Evolutionary conservation across 805 yeast genomes (phyloP).

Genomic region (Cyberlindnera misumaiensis): DNA sequence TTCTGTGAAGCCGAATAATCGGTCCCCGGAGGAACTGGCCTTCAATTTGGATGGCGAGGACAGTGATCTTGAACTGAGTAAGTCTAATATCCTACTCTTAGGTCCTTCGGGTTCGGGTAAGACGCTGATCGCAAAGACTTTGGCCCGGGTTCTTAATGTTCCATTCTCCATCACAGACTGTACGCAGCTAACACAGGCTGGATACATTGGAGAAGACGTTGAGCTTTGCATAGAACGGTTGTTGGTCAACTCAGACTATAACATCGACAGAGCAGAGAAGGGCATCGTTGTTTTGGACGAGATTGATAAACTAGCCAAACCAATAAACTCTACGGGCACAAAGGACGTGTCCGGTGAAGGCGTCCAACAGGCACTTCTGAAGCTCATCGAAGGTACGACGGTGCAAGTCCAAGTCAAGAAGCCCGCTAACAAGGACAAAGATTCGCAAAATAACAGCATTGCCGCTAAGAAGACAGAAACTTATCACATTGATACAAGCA

Average conservation of each 20-base stretch:
- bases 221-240: constrained; percentile 50
- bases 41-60: constrained; percentile 23
- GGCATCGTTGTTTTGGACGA: constrained; percentile 59
- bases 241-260: constrained; percentile 42
- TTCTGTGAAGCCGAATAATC: constrained; percentile 17
- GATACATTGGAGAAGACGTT: constrained; percentile 60
- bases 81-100: constrained; percentile 46
- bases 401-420: constrained; percentile 42
- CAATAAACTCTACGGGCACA: constrained; percentile 38
- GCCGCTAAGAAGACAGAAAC: constrained; percentile 34
- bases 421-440: constrained; percentile 28
- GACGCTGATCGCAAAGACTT: constrained; percentile 47
- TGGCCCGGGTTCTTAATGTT: constrained; percentile 44
- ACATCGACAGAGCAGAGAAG: constrained; percentile 44
- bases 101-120: constrained; percentile 64
- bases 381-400: constrained; percentile 50
- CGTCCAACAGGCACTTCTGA: constrained; percentile 53
- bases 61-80: constrained; percentile 41
- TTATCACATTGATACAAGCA: constrained; percentile 46
- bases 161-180: constrained; percentile 58
- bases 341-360: constrained; percentile 62
- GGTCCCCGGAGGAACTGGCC: constrained; percentile 27
- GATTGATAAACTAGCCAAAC: constrained; percentile 49
- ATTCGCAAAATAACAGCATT: constrained; percentile 25
- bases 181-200: constrained; percentile 57